These are phyloP conservation scores for Diaporthe destruens DNA, from an alignment of 2,329 filamentous ascomycete species.

Conservation along the genomic window DNA sequence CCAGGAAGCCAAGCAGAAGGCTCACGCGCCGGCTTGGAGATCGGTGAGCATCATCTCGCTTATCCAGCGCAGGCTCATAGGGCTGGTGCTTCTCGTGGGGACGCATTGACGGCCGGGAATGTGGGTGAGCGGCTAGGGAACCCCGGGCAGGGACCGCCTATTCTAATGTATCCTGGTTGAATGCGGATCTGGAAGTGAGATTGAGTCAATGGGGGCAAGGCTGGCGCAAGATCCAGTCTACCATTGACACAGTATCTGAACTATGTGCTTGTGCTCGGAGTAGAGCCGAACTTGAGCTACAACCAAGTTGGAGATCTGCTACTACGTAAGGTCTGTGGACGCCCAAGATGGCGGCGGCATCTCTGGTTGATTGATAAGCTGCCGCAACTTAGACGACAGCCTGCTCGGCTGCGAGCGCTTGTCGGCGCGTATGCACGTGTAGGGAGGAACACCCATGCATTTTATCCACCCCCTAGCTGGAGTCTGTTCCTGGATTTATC, in stretches of 20 bases:
- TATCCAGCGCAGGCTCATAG: constrained; percentile 30
- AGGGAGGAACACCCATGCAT: constrained; percentile 24
- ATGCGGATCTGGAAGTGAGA: constrained; percentile 13
- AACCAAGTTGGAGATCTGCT: neutral
- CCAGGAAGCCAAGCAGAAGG: constrained; percentile 12
- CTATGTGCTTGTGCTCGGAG: neutral
- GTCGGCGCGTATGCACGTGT: constrained; percentile 28
- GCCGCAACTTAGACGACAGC: constrained; percentile 8
- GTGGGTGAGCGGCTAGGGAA: constrained; percentile 14
- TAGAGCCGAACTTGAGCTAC: neutral
- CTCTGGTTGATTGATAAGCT: constrained; percentile 25
- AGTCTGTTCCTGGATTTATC: constrained; percentile 16
- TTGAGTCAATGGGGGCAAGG: constrained; percentile 31
- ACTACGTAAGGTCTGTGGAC: neutral
- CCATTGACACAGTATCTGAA: constrained; percentile 16
- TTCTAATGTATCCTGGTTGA: constrained; percentile 18
- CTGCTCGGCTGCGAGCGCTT: constrained; percentile 28
- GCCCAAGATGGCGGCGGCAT: neutral
- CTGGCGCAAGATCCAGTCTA: constrained; percentile 2
- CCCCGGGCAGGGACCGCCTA: constrained; percentile 19
- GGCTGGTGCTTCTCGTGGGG: constrained; percentile 38
- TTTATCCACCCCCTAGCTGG: constrained; percentile 16
- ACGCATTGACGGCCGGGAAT: constrained; percentile 28
- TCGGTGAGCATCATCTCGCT: constrained; percentile 34
- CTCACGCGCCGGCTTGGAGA: constrained; percentile 7